A percentile compares a stretch with the other conserved stretches of the same genome.
These are phyloP conservation scores for Oenanthe javanica DNA, from an alignment of 140 eudicot genomes.

Conservation along the genomic window DNA sequence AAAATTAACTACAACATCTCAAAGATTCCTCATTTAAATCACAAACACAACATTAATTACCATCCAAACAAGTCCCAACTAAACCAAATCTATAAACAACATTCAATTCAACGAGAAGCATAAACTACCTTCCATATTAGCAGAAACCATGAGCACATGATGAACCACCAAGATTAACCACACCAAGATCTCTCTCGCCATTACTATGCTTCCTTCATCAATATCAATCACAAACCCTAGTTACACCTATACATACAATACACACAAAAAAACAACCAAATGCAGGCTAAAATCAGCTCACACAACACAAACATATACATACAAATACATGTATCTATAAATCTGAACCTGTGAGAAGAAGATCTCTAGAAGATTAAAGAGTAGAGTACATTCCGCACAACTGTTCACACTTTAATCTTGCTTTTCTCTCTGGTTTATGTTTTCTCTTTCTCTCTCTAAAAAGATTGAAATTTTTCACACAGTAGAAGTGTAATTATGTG, in stretches of 20 bases:
- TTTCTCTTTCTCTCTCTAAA: slow-evolving; percentile 7
- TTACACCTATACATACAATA: background rate
- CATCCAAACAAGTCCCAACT: background rate
- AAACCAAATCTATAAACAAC: background rate
- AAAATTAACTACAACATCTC: background rate
- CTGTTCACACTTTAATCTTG: background rate
- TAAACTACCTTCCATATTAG: slow-evolving; percentile 9
- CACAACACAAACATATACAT: background rate
- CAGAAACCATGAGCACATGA: background rate
- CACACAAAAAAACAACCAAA: background rate
- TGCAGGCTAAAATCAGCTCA: background rate
- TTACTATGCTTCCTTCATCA: background rate
- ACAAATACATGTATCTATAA: no score
- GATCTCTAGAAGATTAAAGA: slow-evolving; percentile 1
- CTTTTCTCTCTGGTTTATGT: background rate
- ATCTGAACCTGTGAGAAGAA: background rate
- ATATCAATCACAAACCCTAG: slow-evolving; percentile 8
- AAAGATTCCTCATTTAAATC: background rate
- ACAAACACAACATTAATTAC: background rate
- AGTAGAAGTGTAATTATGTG: background rate
- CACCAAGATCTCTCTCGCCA: slow-evolving; percentile 8
- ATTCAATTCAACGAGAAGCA: background rate
- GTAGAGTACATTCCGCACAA: background rate
- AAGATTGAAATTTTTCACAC: background rate
- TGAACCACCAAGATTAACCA: slow-evolving; percentile 11